Evolutionary conservation across 352 stramenopile genomes (phyloP).

Genomic region (Blastocystis sp.): DNA sequence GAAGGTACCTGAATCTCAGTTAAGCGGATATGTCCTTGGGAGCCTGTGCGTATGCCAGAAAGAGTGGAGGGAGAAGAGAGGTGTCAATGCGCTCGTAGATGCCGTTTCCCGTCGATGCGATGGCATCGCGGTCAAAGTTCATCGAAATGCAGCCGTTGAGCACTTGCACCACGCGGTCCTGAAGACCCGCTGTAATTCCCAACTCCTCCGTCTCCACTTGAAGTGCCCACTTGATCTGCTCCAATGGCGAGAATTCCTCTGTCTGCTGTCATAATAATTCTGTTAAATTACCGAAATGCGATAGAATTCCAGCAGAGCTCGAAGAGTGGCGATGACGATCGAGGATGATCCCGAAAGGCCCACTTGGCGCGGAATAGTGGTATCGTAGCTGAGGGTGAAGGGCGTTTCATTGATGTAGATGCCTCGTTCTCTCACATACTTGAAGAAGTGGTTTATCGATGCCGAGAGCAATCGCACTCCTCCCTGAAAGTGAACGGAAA

Average conservation of each 20-base stretch:
- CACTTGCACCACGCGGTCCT: constrained; percentile 63
- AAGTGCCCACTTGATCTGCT: constrained; percentile 60
- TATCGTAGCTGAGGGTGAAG: constrained; percentile 61
- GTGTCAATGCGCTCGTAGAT: constrained; percentile 55
- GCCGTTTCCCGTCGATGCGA: constrained; percentile 58
- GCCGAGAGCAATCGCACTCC: constrained; percentile 61
- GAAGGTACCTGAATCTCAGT: background rate
- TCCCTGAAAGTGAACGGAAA: constrained; percentile 55
- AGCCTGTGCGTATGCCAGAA: constrained; percentile 58
- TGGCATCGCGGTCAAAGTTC: constrained; percentile 60
- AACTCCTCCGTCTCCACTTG: constrained; percentile 63
- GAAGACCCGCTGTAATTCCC: constrained; percentile 63
- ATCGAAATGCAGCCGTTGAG: constrained; percentile 63
- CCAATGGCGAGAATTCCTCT: constrained; percentile 42
- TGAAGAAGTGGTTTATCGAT: constrained; percentile 61
- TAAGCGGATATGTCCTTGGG: constrained; percentile 58
- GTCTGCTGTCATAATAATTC: background rate
- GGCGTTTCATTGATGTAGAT: constrained; percentile 59
- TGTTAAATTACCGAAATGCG: constrained; percentile 47
- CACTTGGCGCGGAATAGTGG: constrained; percentile 63
- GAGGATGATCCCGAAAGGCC: constrained; percentile 62
- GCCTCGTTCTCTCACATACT: constrained; percentile 56
- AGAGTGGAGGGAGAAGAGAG: constrained; percentile 56
- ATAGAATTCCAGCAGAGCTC: constrained; percentile 60
- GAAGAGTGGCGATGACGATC: constrained; percentile 61